Evolutionary conservation across 1,284 basidiomycete genomes (phyloP), one percentile per base, ranked within the genome.

Genomic region (Sparassis latifolia): DNA sequence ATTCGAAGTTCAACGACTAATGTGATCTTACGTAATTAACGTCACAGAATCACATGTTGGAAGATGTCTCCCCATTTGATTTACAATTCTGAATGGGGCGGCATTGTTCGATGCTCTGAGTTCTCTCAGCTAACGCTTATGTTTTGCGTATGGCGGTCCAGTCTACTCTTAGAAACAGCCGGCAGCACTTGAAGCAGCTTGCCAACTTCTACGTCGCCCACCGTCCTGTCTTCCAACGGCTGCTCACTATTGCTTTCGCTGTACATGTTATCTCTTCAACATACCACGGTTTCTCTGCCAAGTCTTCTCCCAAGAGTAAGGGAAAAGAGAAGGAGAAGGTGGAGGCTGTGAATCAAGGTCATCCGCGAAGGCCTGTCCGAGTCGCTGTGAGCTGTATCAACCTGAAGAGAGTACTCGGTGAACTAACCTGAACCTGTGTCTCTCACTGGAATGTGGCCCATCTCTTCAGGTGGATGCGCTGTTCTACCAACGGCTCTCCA

Each of bases 401-500:
- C 20, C 20, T 20, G 20, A 5, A 39, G 12, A 31, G 45, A 41
- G 50, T 32, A 30, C n/a, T 20, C 20, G 20, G 20, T 20, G 20
- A 20, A 20, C 20, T 20, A 20, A 20, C 20, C 20, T 20, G 20
- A 20, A 7, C 1, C 35, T 12, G 35, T 37, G 7, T 12, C 7
- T 37, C 7, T 37, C 35, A 27, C 10, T 10, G 9, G 27, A 42
- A 42, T 42, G 50, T 57, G n/a, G 30, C 27, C 40, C 51, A 42
- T 52, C 44, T 27, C 42, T 32, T n/a, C 57, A 93, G 82, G 85
- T 97, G 35, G 95, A 98, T 68, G 89, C 88, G 0, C 67, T 91
- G 12, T 98, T 98, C 72, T 95, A 95, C 62, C 77, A 84, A 59
- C 80, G 92, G 7, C 75, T 99, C 31, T 78, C 80, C 43, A 71